These are phyloP conservation scores for Neurospora sp. DNA, from an alignment of 2,329 filamentous ascomycete species.

Conservation along the genomic window DNA sequence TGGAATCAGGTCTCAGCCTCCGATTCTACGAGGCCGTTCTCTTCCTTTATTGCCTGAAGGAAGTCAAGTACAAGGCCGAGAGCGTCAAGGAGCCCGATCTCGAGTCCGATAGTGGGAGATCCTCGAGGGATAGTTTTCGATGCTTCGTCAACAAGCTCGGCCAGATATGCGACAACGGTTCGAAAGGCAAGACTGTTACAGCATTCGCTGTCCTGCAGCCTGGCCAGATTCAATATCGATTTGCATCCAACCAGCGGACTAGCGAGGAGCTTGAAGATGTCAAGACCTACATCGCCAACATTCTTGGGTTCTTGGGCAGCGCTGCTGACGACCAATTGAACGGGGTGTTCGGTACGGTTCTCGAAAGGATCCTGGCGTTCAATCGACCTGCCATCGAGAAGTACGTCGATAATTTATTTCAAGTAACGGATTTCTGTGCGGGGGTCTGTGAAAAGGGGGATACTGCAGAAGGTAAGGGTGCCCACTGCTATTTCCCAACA, in stretches of 20 bases:
- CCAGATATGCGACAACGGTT: constrained; percentile 20
- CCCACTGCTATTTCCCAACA: too few relatives aligned
- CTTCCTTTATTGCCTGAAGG: constrained; percentile 7
- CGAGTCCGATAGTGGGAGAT: constrained; percentile 1
- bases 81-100: constrained; percentile 5
- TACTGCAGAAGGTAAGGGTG: too few relatives aligned
- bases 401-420: too few relatives aligned
- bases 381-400: too few relatives aligned
- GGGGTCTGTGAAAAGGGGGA: too few relatives aligned
- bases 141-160: constrained; percentile 21
- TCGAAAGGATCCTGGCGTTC: constrained; percentile 6
- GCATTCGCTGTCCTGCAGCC: constrained; percentile 17
- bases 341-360: constrained; percentile 1
- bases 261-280: constrained; percentile 2
- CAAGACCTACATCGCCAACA: constrained; percentile 9
- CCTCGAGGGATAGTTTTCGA: constrained; percentile 6
- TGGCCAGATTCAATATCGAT: constrained; percentile 18
- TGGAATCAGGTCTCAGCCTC: constrained; percentile 3
- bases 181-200: constrained; percentile 17
- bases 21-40: constrained; percentile 13
- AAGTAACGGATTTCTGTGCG: too few relatives aligned
- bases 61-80: neutral
- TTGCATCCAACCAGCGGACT: constrained; percentile 21
- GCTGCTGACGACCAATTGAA: neutral
- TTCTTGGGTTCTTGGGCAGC: neutral